Evolutionary conservation across 495 filamentous ascomycete genomes (phyloP).

Genomic region (Penicillium robsamsonii): DNA sequence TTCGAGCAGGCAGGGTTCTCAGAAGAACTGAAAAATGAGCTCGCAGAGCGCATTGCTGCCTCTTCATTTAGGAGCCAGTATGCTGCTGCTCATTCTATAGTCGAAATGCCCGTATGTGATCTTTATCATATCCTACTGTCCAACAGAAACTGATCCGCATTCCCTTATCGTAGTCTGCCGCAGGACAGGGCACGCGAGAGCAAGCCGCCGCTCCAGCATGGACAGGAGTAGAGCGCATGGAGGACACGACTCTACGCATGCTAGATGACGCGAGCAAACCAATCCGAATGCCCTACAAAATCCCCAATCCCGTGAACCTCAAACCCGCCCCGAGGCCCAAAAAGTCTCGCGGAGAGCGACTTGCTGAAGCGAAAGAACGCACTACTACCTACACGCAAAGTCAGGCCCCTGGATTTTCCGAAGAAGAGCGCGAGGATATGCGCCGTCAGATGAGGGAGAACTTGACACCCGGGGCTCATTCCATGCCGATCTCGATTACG

Average conservation of each 20-base stretch:
- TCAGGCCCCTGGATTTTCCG: conserved; percentile 57
- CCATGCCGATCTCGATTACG: conserved; percentile 74
- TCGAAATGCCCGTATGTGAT: conserved; percentile 55
- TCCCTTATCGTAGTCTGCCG: conserved; percentile 42
- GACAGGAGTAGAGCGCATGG: conserved; percentile 70
- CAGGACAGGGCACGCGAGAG: conserved; percentile 69
- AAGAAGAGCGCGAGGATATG: conserved; percentile 67
- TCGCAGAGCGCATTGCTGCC: conserved; percentile 71
- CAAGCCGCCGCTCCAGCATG: conserved; percentile 71
- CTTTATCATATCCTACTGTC: neutral
- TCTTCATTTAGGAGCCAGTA: conserved; percentile 70
- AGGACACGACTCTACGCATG: conserved; percentile 85
- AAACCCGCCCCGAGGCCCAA: conserved; percentile 50
- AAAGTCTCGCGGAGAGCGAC: conserved; percentile 51
- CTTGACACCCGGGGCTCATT: conserved; percentile 67
- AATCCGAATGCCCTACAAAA: conserved; percentile 51
- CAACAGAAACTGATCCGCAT: conserved; percentile 6
- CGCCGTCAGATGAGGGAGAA: conserved; percentile 74
- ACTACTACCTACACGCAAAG: conserved; percentile 68
- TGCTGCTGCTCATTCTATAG: conserved; percentile 65
- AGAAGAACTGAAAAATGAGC: conserved; percentile 71
- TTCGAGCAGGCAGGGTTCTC: conserved; percentile 83
- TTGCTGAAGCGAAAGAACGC: conserved; percentile 77
- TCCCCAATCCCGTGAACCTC: conserved; percentile 61
- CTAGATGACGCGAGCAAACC: conserved; percentile 79